These are phyloP conservation scores for Lichtheimia ornata DNA, from an alignment of 371 early-diverging fungal species.

Conservation along the genomic window DNA sequence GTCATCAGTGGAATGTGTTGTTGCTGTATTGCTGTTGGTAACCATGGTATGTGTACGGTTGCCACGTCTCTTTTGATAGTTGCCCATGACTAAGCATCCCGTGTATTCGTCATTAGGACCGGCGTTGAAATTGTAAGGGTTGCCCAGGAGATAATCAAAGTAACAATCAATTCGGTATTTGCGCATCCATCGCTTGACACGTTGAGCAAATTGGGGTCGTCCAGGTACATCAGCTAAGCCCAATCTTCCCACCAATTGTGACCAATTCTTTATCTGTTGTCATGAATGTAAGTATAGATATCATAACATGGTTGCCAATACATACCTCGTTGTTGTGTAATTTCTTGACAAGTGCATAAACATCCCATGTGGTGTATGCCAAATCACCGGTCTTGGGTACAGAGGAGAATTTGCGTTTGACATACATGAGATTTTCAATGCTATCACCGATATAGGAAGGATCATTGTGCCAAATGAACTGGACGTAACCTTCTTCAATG, in stretches of 20 bases:
- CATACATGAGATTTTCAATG: conserved; percentile 42
- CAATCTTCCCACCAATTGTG: conserved; percentile 49
- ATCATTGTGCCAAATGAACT: conserved; percentile 46
- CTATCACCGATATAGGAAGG: conserved; percentile 35
- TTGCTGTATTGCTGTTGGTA: not conserved
- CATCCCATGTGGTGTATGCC: conserved; percentile 49
- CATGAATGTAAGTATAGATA: too few species aligned
- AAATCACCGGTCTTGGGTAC: conserved; percentile 51
- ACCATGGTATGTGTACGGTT: not conserved
- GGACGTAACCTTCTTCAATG: conserved; percentile 49
- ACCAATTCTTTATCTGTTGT: conserved; percentile 52
- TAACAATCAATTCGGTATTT: conserved; percentile 51
- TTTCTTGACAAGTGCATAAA: conserved; percentile 45
- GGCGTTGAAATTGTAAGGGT: conserved; percentile 36
- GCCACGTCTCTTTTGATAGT: conserved; percentile 37
- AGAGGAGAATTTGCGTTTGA: conserved; percentile 41
- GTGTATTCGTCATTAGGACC: conserved; percentile 32
- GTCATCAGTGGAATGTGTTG: conserved; percentile 9
- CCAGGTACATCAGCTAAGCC: conserved; percentile 45
- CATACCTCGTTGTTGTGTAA: conserved; percentile 44
- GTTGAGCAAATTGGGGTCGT: conserved; percentile 52
- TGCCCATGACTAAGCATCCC: conserved; percentile 46
- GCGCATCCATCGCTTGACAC: conserved; percentile 55
- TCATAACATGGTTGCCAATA: not conserved
- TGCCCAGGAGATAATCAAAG: conserved; percentile 52